These are phyloP conservation scores for Talaromyces verruculosus DNA, from an alignment of 2,329 filamentous ascomycete genomes.

Conservation along the genomic window DNA sequence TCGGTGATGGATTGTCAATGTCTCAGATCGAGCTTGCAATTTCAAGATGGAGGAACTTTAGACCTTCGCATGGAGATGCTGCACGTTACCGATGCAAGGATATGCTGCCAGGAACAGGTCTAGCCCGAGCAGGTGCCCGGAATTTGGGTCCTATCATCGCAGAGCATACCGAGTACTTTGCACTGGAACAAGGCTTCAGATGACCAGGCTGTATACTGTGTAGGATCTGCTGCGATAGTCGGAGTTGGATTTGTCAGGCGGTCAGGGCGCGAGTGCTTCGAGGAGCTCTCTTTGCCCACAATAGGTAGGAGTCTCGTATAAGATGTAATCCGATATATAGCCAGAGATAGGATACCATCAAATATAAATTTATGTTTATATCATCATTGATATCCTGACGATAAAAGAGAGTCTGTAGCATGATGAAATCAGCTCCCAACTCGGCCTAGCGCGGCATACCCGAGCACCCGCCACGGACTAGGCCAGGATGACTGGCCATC, in stretches of 20 bases:
- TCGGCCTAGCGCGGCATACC: constrained; percentile 23
- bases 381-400: background rate
- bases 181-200: background rate
- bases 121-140: background rate
- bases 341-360: background rate
- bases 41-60: background rate
- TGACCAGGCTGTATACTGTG: background rate
- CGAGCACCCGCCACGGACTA: constrained; percentile 22
- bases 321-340: background rate
- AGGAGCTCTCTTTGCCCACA: background rate
- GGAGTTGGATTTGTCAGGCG: background rate
- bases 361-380: background rate
- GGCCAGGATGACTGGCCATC: background rate
- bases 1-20: background rate
- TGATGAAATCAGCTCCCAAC: constrained; percentile 13
- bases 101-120: constrained; percentile 13
- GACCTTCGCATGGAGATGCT: constrained; percentile 6
- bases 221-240: background rate
- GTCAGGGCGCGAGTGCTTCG: background rate
- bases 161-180: background rate
- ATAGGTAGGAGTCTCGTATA: background rate
- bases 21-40: background rate
- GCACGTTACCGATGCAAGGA: constrained; percentile 15
- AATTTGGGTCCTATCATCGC: background rate
- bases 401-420: background rate